phyloP scores from a whole-genome alignment of 2,329 filamentous ascomycete species.

The Aspergillus fischeri region DNA sequence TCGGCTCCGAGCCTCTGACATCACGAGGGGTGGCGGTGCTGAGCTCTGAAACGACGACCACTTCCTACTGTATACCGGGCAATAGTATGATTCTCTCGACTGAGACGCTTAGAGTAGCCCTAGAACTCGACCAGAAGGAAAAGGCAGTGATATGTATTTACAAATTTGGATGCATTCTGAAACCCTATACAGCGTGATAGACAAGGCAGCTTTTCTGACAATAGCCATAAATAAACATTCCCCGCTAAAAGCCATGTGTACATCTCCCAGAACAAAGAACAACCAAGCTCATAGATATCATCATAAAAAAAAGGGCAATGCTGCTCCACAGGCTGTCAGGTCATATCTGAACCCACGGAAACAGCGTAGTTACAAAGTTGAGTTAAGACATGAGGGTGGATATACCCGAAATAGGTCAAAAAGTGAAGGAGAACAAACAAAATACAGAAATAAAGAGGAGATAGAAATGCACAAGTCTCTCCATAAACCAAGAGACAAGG shows the following conservation, averaged over 20 bases:
- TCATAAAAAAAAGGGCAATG: not conserved
- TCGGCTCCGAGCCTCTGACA: not conserved
- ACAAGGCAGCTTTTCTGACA: not conserved
- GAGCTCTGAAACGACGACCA: not conserved
- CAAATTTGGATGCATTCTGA: not conserved
- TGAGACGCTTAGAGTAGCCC: not conserved
- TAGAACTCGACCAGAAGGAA: not conserved
- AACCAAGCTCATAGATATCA: not conserved
- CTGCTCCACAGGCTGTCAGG: not conserved
- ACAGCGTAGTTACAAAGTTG: not conserved
- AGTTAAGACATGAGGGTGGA: not conserved
- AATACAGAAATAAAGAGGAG: not conserved
- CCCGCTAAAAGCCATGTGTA: not conserved
- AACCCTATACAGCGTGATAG: not conserved
- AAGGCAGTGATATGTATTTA: not conserved
- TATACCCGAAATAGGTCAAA: not conserved
- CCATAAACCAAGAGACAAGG: not conserved
- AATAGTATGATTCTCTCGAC: not conserved
- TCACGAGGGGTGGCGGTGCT: not conserved
- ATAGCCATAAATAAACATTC: not conserved
- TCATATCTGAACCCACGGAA: not conserved
- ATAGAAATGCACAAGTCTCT: not conserved
- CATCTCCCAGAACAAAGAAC: not conserved
- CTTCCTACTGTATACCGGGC: not conserved
- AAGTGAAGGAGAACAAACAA: not conserved